Conservation (phyloP, 257 asterid species). For the Ehretia macrophylla region DNA sequence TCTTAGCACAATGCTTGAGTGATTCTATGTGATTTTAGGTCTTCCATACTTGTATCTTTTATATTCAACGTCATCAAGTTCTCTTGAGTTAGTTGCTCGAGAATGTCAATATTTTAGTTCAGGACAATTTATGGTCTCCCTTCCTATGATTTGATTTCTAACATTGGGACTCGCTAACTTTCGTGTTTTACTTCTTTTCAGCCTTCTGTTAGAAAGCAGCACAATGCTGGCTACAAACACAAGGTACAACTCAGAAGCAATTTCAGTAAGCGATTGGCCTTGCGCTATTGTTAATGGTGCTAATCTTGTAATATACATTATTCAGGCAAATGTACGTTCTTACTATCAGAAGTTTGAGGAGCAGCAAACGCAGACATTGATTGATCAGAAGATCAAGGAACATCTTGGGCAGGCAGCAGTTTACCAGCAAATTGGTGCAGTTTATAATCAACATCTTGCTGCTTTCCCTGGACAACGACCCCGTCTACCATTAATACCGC, state of each 20-base stretch:
- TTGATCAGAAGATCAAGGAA: constrained; percentile 58
- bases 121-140: too few species aligned
- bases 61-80: too few species aligned
- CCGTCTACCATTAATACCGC: constrained; percentile 44
- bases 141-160: too few species aligned
- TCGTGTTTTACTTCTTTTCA: constrained; percentile 16
- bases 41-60: too few species aligned
- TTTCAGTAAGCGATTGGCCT: too few species aligned
- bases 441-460: constrained; percentile 63
- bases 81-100: too few species aligned
- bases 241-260: constrained; percentile 32
- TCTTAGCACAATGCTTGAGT: too few species aligned
- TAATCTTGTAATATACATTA: neutral
- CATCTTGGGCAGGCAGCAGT: constrained; percentile 59
- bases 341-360: constrained; percentile 64
- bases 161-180: neutral
- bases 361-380: constrained; percentile 55
- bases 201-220: constrained; percentile 75
- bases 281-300: too few species aligned
- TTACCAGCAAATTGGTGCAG: constrained; percentile 60
- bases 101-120: too few species aligned
- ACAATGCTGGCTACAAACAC: constrained; percentile 67
- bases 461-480: constrained; percentile 54
- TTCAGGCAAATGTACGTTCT: constrained; percentile 57
- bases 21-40: too few species aligned